A percentile compares a stretch with the other conserved stretches of the same genome.
Evolutionary conservation across 805 yeast species (phyloP).

Genomic region (Komagataella pseudopastoris): DNA sequence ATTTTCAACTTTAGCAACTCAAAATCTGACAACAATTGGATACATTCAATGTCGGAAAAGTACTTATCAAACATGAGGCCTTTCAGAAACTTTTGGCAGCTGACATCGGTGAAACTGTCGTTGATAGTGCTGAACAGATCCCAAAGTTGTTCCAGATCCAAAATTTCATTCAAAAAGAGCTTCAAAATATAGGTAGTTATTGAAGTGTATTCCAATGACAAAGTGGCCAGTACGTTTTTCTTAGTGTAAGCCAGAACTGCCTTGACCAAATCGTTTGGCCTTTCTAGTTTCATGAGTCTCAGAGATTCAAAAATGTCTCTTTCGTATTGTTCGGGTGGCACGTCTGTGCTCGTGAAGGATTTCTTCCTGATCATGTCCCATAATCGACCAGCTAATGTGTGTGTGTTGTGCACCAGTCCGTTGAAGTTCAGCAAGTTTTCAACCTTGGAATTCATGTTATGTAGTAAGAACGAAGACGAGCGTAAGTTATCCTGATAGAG

Average conservation of each 20-base stretch:
- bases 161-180: neutral
- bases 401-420: neutral
- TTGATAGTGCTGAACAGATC: neutral
- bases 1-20: neutral
- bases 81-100: neutral
- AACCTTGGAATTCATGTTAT: neutral
- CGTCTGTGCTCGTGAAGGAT: neutral
- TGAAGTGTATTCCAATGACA: neutral
- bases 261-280: neutral
- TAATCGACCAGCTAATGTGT: neutral
- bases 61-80: neutral
- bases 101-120: neutral
- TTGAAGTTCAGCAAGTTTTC: neutral
- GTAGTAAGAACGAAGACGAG: neutral
- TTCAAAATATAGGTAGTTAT: neutral
- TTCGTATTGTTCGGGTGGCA: neutral
- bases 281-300: neutral
- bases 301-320: neutral
- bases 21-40: neutral
- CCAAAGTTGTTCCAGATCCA: neutral
- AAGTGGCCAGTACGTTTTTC: neutral
- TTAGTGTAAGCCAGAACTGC: neutral
- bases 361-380: neutral
- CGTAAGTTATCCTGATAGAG: neutral
- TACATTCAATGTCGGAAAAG: neutral